Evolutionary conservation across 768 basidiomycete species (phyloP).

Genomic region (Scleroderma bovista): DNA sequence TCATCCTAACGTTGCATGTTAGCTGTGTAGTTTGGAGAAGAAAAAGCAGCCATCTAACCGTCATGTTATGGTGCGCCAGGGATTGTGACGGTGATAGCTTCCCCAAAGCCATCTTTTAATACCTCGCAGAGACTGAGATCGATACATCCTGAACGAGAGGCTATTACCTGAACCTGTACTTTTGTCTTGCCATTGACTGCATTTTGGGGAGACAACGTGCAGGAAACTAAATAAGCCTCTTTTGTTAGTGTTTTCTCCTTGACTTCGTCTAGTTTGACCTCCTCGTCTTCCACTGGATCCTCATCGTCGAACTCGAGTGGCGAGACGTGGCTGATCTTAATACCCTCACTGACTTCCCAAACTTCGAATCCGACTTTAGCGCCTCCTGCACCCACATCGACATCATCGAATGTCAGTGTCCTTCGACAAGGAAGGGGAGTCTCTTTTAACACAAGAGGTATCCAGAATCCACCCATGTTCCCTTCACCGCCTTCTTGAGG

Average conservation of each 20-base stretch:
- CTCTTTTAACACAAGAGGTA: constrained; percentile 62
- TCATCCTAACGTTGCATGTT: not conserved
- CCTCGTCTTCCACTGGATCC: constrained; percentile 46
- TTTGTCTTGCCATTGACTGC: constrained; percentile 43
- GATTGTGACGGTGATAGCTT: constrained; percentile 23
- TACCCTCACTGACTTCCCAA: constrained; percentile 70
- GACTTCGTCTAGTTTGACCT: constrained; percentile 60
- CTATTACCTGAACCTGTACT: constrained; percentile 41
- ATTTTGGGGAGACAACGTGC: constrained; percentile 32
- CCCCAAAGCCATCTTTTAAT: constrained; percentile 28
- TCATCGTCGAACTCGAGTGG: constrained; percentile 40
- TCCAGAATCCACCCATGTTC: constrained; percentile 55
- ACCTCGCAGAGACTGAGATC: constrained; percentile 36
- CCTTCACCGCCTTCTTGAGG: constrained; percentile 39
- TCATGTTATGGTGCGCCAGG: constrained; percentile 13
- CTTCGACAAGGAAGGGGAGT: constrained; percentile 68
- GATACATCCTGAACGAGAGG: constrained; percentile 31
- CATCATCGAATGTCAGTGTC: constrained; percentile 52
- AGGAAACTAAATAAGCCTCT: constrained; percentile 39
- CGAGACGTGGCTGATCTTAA: constrained; percentile 55
- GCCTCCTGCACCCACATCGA: constrained; percentile 38
- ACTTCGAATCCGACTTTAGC: constrained; percentile 56
- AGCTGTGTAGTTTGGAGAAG: not conserved
- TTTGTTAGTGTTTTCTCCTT: constrained; percentile 59
- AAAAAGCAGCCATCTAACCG: constrained; percentile 1